phyloP scores from a whole-genome alignment of 495 filamentous ascomycete species.

The Darksidea phi region DNA sequence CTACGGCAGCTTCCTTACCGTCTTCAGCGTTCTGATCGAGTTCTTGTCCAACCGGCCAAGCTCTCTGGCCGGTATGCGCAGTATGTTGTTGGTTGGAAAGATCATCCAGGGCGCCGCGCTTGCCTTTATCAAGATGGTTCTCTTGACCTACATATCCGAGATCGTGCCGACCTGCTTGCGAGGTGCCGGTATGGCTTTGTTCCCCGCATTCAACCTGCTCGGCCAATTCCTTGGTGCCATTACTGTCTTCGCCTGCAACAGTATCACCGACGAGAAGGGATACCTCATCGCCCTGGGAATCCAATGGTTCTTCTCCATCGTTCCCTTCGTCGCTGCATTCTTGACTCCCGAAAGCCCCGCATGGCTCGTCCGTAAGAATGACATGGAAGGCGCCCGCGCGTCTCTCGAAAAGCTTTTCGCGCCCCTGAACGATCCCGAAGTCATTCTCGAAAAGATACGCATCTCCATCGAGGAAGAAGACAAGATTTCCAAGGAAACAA shows the following conservation, averaged over 20 bases:
- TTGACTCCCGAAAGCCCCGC: slow-evolving; percentile 18
- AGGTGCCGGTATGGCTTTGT: slow-evolving; percentile 11
- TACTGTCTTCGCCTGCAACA: not conserved
- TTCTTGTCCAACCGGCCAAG: slow-evolving; percentile 12
- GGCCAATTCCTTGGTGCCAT: slow-evolving; percentile 23
- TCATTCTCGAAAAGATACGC: not conserved
- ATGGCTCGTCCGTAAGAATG: slow-evolving; percentile 10
- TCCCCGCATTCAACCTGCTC: slow-evolving; percentile 21
- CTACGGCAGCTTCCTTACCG: slow-evolving; percentile 7
- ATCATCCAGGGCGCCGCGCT: slow-evolving; percentile 12
- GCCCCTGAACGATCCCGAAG: slow-evolving; percentile 9
- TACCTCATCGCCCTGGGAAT: slow-evolving; percentile 22
- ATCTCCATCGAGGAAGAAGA: slow-evolving; percentile 11
- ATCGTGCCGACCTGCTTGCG: slow-evolving; percentile 7
- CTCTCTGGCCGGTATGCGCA: slow-evolving; percentile 1
- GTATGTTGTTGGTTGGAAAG: slow-evolving; percentile 19
- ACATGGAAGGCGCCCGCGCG: slow-evolving; percentile 4
- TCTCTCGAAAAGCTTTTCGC: slow-evolving; percentile 18
- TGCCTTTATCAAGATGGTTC: slow-evolving; percentile 22
- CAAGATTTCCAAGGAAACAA: slow-evolving; percentile 5
- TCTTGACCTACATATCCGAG: slow-evolving; percentile 26
- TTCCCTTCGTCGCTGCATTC: slow-evolving; percentile 12
- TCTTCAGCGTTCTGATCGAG: not conserved
- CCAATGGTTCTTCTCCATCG: slow-evolving; percentile 5
- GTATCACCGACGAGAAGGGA: not conserved